Percentiles rank a stretch among this genome's conserved stretches.
Evolutionary conservation across 352 stramenopile genomes (phyloP).

Genomic region (Elongisporangium senticosum): DNA sequence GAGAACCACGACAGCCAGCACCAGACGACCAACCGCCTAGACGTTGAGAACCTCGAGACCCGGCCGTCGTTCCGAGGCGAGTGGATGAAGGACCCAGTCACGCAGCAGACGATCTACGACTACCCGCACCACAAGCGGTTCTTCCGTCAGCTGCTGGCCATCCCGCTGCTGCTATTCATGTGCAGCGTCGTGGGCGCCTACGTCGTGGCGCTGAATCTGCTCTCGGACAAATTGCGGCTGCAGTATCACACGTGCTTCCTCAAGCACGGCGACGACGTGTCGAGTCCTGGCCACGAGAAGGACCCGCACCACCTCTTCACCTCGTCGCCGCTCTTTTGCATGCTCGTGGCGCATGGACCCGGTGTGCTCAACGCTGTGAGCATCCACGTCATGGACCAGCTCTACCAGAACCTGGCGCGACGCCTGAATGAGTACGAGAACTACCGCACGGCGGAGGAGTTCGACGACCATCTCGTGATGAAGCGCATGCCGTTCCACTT

Average conservation of each 20-base stretch:
- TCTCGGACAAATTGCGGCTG: conserved; percentile 43
- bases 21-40: conserved; percentile 1
- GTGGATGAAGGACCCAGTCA: conserved; percentile 47
- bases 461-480: conserved; percentile 63
- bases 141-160: conserved; percentile 37
- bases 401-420: conserved; percentile 55
- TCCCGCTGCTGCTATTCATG: conserved; percentile 52
- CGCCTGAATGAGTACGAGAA: conserved; percentile 73
- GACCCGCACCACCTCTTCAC: conserved; percentile 1
- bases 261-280: not conserved
- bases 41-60: conserved; percentile 32
- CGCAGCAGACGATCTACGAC: conserved; percentile 35
- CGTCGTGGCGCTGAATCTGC: conserved; percentile 47
- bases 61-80: conserved; percentile 44
- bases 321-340: conserved; percentile 16
- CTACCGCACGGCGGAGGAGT: conserved; percentile 57
- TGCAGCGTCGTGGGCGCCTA: conserved; percentile 49
- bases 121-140: conserved; percentile 55
- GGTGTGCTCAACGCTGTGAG: conserved; percentile 61
- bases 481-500: conserved; percentile 78
- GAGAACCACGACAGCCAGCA: conserved; percentile 1
- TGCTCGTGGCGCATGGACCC: conserved; percentile 40
- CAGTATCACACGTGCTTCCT: conserved; percentile 29
- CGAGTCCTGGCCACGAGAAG: not conserved
- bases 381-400: conserved; percentile 56